These are phyloP conservation scores for Remersonia thermophila DNA, from an alignment of 2,329 filamentous ascomycete species.

Conservation along the genomic window DNA sequence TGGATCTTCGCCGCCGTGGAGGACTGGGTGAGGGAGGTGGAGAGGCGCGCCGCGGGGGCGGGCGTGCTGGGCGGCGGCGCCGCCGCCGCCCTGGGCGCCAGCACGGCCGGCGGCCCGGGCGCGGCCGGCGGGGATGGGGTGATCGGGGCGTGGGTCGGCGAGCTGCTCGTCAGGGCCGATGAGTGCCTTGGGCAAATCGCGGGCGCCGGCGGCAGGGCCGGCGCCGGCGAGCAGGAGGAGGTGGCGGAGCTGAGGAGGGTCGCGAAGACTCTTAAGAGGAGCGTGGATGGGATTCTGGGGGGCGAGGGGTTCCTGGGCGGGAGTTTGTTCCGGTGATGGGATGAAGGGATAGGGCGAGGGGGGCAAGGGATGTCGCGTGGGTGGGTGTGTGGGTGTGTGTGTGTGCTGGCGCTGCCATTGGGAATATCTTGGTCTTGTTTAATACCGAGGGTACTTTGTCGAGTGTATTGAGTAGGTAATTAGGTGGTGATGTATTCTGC, in stretches of 20 bases:
- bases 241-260: slow-evolving; percentile 13
- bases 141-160: slow-evolving; percentile 33
- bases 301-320: slow-evolving; percentile 8
- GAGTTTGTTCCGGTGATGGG: slow-evolving; percentile 12
- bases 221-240: slow-evolving; percentile 10
- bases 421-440: no score
- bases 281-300: slow-evolving; percentile 14
- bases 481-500: no score
- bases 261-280: slow-evolving; percentile 16
- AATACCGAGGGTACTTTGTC: no score
- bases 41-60: slow-evolving; percentile 31
- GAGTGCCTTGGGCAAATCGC: slow-evolving; percentile 13
- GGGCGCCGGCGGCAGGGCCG: slow-evolving; percentile 1
- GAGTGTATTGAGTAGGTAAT: no score
- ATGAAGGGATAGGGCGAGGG: no score
- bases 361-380: no score
- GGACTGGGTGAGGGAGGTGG: slow-evolving; percentile 37
- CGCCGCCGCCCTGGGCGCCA: no score
- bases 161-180: slow-evolving; percentile 40
- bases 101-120: neutral
- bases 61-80: slow-evolving; percentile 19
- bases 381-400: no score
- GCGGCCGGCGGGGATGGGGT: slow-evolving; percentile 15
- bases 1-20: slow-evolving; percentile 39
- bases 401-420: no score